Conservation (phyloP, 768 basidiomycete species). For the Trametes meyenii region DNA sequence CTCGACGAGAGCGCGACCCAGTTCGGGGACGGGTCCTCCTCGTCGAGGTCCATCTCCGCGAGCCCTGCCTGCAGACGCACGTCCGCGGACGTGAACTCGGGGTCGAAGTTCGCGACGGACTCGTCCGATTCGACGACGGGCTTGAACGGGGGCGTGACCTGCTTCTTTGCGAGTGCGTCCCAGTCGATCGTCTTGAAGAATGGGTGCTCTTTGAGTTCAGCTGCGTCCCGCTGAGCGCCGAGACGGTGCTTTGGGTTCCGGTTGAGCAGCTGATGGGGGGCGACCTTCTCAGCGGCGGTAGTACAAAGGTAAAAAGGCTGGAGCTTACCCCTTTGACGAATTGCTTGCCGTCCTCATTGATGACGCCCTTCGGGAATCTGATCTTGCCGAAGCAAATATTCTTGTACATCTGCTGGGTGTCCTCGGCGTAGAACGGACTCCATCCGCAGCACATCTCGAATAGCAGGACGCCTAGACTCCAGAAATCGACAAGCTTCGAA, state of each 20-base stretch:
- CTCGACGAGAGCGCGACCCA: constrained; percentile 57
- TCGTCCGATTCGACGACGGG: constrained; percentile 98
- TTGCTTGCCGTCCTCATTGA: constrained; percentile 96
- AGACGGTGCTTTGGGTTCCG: constrained; percentile 98
- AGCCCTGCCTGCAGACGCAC: constrained; percentile 68
- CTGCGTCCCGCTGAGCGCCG: constrained; percentile 88
- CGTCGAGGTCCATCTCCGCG: constrained; percentile 43
- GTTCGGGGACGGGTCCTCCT: constrained; percentile 69
- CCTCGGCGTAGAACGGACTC: constrained; percentile 99
- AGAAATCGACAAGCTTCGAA: constrained; percentile 98
- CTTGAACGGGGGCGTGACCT: constrained; percentile 96
- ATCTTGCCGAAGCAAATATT: constrained; percentile 99
- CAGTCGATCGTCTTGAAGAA: constrained; percentile 95
- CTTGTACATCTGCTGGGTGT: constrained; percentile 99
- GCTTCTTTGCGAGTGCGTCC: constrained; percentile 81
- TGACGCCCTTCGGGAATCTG: constrained; percentile 94
- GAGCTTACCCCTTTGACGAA: constrained; percentile 96
- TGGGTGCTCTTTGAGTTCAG: constrained; percentile 92
- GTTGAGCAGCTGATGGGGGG: constrained; percentile 76
- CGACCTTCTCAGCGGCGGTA: constrained; percentile 6
- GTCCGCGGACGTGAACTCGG: constrained; percentile 95
- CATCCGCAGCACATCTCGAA: constrained; percentile 99
- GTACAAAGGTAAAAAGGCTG: constrained; percentile 8
- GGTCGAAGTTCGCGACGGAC: constrained; percentile 97
- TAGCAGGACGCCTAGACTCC: constrained; percentile 92